Evolutionary conservation across 2,329 filamentous ascomycete genomes (phyloP).

Genomic region (Cryphonectria radicalis): DNA sequence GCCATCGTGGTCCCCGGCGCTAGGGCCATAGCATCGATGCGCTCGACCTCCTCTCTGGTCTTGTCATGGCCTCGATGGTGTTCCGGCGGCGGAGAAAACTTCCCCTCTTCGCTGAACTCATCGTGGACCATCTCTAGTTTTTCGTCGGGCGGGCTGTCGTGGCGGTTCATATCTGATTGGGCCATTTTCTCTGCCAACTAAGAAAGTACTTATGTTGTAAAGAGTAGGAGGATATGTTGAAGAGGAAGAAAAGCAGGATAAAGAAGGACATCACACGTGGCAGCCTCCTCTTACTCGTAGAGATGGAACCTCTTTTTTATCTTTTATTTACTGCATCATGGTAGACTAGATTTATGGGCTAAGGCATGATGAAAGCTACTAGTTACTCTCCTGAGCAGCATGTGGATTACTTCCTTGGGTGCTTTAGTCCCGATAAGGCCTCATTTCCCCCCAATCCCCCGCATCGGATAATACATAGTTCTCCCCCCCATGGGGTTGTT

Average conservation of each 20-base stretch:
- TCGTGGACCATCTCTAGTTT: constrained; percentile 23
- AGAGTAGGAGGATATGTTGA: neutral
- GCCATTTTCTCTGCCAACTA: neutral
- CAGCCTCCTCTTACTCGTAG: neutral
- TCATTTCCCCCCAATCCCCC: neutral
- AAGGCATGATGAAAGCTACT: neutral
- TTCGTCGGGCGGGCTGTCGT: constrained; percentile 10
- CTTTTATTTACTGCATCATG: neutral
- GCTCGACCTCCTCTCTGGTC: constrained; percentile 25
- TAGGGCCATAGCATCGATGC: constrained; percentile 29
- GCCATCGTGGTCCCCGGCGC: constrained; percentile 29
- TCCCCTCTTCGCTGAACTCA: constrained; percentile 15
- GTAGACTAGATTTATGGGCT: neutral
- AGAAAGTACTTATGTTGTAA: no score
- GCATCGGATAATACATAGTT: constrained; percentile 1
- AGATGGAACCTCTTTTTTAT: neutral
- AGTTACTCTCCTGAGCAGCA: neutral
- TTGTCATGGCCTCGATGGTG: constrained; percentile 18
- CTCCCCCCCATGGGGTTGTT: neutral
- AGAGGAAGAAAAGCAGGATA: neutral
- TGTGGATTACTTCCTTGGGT: neutral
- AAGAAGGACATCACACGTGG: neutral
- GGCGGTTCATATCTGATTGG: constrained; percentile 3
- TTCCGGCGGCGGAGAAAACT: no score
- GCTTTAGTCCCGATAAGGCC: neutral